A percentile compares a stretch with the other conserved stretches of the same genome.
phyloP scores from a whole-genome alignment of 176 grass and related monocot genomes.

The Cocos nucifera region DNA sequence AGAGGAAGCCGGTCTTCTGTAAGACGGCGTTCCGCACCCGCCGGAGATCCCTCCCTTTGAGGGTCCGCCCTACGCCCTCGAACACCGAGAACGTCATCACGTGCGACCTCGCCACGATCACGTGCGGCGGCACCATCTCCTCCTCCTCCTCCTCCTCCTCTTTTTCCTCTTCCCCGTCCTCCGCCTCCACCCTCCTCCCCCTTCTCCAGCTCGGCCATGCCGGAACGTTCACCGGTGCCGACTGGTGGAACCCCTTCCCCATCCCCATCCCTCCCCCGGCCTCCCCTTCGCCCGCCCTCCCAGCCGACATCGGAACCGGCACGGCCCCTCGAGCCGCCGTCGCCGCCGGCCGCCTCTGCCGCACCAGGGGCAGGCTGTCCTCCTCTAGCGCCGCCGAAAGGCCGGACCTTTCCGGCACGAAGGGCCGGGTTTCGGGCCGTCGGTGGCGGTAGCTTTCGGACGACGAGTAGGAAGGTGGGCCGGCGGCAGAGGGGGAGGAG shows the following conservation, averaged over 20 bases:
- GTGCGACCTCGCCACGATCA: slow-evolving; percentile 37
- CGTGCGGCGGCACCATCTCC: slow-evolving; percentile 51
- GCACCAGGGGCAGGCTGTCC: slow-evolving; percentile 3
- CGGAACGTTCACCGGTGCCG: slow-evolving; percentile 45
- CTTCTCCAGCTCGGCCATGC: slow-evolving; percentile 20
- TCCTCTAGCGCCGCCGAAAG: slow-evolving; percentile 32
- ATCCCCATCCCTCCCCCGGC: too few relatives aligned
- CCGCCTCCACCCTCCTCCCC: not conserved
- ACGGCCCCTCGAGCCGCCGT: not conserved
- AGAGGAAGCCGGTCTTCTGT: slow-evolving; percentile 40
- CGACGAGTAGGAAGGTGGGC: not conserved
- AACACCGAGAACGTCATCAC: slow-evolving; percentile 47
- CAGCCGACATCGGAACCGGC: slow-evolving; percentile 1
- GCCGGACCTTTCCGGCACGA: slow-evolving; percentile 47
- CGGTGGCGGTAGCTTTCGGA: not conserved
- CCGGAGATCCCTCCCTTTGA: slow-evolving; percentile 47
- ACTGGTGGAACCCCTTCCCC: slow-evolving; percentile 8
- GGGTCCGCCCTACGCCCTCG: slow-evolving; percentile 46
- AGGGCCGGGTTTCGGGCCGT: slow-evolving; percentile 7
- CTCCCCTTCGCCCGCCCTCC: slow-evolving; percentile 10
- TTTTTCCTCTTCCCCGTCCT: too few relatives aligned
- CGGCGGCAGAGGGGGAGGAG: slow-evolving; percentile 17
- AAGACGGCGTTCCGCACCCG: slow-evolving; percentile 54
- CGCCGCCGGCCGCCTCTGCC: slow-evolving; percentile 1
- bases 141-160: slow-evolving; percentile 17